Evolutionary conservation across 2,329 filamentous ascomycete genomes (phyloP).

Genomic region (Colletotrichum aenigma): DNA sequence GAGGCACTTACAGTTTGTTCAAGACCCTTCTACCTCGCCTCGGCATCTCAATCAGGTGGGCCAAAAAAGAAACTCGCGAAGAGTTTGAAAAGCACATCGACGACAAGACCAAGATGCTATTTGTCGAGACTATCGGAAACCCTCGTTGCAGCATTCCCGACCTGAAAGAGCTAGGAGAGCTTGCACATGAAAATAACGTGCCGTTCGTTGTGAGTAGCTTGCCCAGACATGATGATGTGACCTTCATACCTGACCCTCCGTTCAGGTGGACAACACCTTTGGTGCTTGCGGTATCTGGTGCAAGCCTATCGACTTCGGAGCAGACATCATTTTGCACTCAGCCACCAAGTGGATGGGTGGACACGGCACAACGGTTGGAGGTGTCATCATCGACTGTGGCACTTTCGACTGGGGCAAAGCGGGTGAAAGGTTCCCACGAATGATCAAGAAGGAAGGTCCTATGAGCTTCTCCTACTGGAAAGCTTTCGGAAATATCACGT

Average conservation of each 20-base stretch:
- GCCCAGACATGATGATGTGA: neutral
- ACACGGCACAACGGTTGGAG: constrained; percentile 73
- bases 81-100: constrained; percentile 88
- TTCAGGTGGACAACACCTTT: constrained; percentile 69
- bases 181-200: constrained; percentile 51
- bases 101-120: constrained; percentile 90
- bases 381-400: constrained; percentile 70
- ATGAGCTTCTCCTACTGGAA: constrained; percentile 1
- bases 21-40: constrained; percentile 67
- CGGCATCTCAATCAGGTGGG: constrained; percentile 52
- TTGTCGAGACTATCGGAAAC: constrained; percentile 91
- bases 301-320: constrained; percentile 70
- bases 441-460: constrained; percentile 61
- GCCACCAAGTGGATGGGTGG: constrained; percentile 78
- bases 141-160: constrained; percentile 85
- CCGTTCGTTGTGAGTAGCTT: constrained; percentile 24
- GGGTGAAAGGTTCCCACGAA: constrained; percentile 70
- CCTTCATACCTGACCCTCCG: neutral
- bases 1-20: constrained; percentile 95
- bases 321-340: constrained; percentile 73
- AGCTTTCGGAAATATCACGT: constrained; percentile 65
- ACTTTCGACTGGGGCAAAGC: constrained; percentile 70
- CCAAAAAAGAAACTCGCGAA: constrained; percentile 81
- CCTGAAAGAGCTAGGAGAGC: constrained; percentile 66
- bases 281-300: constrained; percentile 71